Base-by-base conservation (phyloP, 169 alveolate genomes). In the Fabrea salina region DNA sequence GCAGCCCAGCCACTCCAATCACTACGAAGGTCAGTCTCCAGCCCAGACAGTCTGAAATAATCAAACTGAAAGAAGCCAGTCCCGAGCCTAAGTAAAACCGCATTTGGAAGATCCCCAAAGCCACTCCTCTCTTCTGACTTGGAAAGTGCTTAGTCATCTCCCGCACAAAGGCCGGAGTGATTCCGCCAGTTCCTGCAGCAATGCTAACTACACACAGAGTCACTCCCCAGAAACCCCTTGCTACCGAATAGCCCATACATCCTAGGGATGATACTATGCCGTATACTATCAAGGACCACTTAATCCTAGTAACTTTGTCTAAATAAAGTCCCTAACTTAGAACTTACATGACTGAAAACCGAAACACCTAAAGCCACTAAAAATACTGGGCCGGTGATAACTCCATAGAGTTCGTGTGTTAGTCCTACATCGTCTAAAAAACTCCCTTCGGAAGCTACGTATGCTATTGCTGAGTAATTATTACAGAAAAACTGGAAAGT, bases 381-480 rank as follows among this genome's bases (percentile, higher is more conserved):
- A 44, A 68, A 68, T 11, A 32, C 78, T 0, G 78, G 78, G 30
- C 78, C 78, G 2, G 78, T 68, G 13, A 68, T 16, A 1, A 68
- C 16, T 4, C 78, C 78, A 4, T 68, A 68, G 40, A 43, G 64
- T 43, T 16, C 27, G 32, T 47, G 40, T 7, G 35, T 68, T 13
- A 64, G 40, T n/a, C 44, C n/a, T 19, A 64, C 44, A 27, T 37
- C 59, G 0, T 37, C 30, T 37, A 68, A 30, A 16, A 68, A n/a
- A 44, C 44, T 35, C 19, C 64, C 25, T 8, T 64, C 78, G 8
- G 78, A 33, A n/a, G 78, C 25, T 16, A 68, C 35, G 39, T n/a
- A 68, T 32, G 66, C 8, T 13, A 68, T 44, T 19, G 54, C 74
- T 61, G 2, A 61, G 50, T 61, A 33, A 13, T 13, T 22, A 30